Conservation (phyloP, 2,329 filamentous ascomycete species). For the Stromatinia cepivora region DNA sequence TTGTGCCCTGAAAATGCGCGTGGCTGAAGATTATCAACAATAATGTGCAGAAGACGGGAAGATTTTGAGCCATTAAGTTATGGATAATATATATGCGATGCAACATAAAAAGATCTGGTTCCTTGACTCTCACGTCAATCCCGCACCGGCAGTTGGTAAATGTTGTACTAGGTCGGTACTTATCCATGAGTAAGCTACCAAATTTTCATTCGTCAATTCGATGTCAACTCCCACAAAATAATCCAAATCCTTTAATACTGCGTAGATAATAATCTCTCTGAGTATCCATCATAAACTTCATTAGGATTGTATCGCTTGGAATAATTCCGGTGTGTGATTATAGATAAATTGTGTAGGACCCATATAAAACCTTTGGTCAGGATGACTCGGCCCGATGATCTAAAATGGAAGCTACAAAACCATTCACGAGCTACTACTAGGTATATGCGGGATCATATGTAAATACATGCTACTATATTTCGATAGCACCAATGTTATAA, state of each 20-base stretch:
- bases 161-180: not conserved
- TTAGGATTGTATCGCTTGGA: not conserved
- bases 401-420: not conserved
- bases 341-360: not conserved
- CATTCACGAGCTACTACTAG: no score
- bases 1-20: not conserved
- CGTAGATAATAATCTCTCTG: not conserved
- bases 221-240: not conserved
- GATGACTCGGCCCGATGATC: conserved; percentile 16
- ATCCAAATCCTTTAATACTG: not conserved
- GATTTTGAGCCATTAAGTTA: not conserved
- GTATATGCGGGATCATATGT: conserved; percentile 5
- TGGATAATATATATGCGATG: not conserved
- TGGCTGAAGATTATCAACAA: not conserved
- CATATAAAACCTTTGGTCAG: not conserved
- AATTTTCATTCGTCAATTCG: not conserved
- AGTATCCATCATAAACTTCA: not conserved
- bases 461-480: not conserved
- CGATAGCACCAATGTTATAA: conserved; percentile 9
- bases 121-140: not conserved
- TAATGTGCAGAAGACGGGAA: no score
- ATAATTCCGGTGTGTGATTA: not conserved
- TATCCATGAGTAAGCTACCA: not conserved
- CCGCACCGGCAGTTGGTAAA: conserved; percentile 5
- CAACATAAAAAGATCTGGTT: conserved; percentile 3